Percentiles rank a stretch among this genome's conserved stretches.
Evolutionary conservation across 352 stramenopile genomes (phyloP).

Genomic region (Phytopythium oedochilum): DNA sequence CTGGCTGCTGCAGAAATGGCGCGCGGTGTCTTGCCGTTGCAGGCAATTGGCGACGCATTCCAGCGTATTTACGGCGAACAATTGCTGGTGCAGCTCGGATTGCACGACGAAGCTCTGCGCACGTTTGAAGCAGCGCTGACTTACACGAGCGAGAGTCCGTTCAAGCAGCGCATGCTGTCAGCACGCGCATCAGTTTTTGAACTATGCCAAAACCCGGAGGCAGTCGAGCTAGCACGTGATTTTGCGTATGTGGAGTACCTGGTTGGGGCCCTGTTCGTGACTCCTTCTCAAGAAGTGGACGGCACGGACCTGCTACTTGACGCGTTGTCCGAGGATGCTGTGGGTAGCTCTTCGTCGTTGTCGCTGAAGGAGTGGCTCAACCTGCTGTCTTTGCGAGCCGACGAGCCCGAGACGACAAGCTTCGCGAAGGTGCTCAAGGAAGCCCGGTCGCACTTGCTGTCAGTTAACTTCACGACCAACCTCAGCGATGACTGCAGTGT

Average conservation of each 20-base stretch:
- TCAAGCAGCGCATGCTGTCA: constrained; percentile 32
- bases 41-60: constrained; percentile 53
- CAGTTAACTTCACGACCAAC: not conserved
- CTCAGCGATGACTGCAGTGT: not conserved
- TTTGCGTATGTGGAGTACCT: constrained; percentile 62
- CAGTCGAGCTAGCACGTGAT: constrained; percentile 49
- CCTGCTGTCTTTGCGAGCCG: constrained; percentile 21
- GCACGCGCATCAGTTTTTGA: constrained; percentile 36
- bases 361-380: constrained; percentile 21
- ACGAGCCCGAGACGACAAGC: not conserved
- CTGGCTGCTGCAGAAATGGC: constrained; percentile 61
- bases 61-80: constrained; percentile 58
- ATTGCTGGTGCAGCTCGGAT: constrained; percentile 30
- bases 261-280: constrained; percentile 18
- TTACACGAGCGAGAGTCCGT: constrained; percentile 9
- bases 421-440: constrained; percentile 21
- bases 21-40: constrained; percentile 34
- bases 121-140: constrained; percentile 33
- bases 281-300: constrained; percentile 6
- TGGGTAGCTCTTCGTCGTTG: not conserved
- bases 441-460: constrained; percentile 40
- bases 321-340: not conserved
- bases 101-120: constrained; percentile 30
- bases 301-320: constrained; percentile 22
- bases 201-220: constrained; percentile 55